These are phyloP conservation scores for Fusarium bactridioides DNA, from an alignment of 2,329 filamentous ascomycete genomes.

Conservation along the genomic window DNA sequence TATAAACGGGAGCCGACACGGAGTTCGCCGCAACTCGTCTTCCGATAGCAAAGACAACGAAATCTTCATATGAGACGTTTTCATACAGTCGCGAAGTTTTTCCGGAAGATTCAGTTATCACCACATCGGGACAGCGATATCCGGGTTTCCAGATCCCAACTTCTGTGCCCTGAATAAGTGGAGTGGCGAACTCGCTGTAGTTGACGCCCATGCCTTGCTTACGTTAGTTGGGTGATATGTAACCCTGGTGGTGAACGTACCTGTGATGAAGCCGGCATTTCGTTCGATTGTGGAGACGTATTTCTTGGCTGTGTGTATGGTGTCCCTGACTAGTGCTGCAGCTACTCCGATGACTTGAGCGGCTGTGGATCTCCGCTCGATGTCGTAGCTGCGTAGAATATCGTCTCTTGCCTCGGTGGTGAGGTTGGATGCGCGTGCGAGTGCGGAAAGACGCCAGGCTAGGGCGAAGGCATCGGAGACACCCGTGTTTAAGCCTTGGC, in stretches of 20 bases:
- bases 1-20: not conserved
- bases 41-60: not conserved
- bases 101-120: not conserved
- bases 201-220: constrained; percentile 21
- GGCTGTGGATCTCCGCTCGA: constrained; percentile 53
- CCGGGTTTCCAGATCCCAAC: constrained; percentile 20
- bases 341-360: constrained; percentile 57
- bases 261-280: constrained; percentile 59
- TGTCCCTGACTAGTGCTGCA: constrained; percentile 55
- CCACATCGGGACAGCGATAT: constrained; percentile 25
- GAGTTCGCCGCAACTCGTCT: not conserved
- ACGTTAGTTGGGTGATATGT: not conserved
- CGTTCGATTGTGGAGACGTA: constrained; percentile 57
- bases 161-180: constrained; percentile 4
- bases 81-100: constrained; percentile 1
- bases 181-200: constrained; percentile 16
- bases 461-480: constrained; percentile 64
- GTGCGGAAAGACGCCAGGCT: constrained; percentile 58
- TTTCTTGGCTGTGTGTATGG: constrained; percentile 52
- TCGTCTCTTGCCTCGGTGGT: constrained; percentile 1
- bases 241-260: constrained; percentile 30
- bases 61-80: not conserved
- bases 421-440: constrained; percentile 36
- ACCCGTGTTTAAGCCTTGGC: constrained; percentile 67
- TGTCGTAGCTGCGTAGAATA: constrained; percentile 54